A percentile compares a stretch with the other conserved stretches of the same genome.
Evolutionary conservation across 441 rosid species (phyloP).

Genomic region (Bocquillonia castaneifolia): DNA sequence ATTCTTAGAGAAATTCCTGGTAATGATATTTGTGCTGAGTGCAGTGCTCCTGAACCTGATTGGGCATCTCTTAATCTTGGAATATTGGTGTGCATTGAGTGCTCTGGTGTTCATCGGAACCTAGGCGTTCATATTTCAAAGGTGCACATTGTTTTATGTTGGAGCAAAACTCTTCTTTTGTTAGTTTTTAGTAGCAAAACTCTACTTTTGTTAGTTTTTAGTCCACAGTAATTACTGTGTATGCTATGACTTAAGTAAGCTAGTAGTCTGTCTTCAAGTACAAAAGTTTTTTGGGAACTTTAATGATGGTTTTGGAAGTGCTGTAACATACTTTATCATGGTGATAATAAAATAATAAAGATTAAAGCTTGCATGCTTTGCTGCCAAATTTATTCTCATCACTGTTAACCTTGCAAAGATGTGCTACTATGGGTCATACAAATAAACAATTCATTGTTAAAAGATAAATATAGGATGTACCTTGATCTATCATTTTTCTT

Average conservation of each 20-base stretch:
- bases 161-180: background rate
- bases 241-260: background rate
- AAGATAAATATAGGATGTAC: background rate
- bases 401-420: background rate
- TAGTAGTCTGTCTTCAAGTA: background rate
- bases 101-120: slow-evolving; percentile 93
- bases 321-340: no score
- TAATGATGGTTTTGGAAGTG: no score
- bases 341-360: background rate
- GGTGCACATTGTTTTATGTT: slow-evolving; percentile 40
- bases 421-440: background rate
- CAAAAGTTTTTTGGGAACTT: background rate
- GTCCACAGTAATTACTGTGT: background rate
- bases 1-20: slow-evolving; percentile 71
- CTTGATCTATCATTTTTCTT: background rate
- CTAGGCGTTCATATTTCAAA: slow-evolving; percentile 95
- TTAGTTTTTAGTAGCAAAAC: background rate
- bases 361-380: background rate
- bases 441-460: background rate
- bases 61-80: slow-evolving; percentile 98
- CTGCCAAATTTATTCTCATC: background rate
- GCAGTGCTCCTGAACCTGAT: slow-evolving; percentile 73
- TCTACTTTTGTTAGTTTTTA: background rate
- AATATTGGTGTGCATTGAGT: slow-evolving; percentile 76
- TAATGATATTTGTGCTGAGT: slow-evolving; percentile 85